Conservation (phyloP, 2,329 filamentous ascomycete genomes). For the Fusarium brachygibbosum region DNA sequence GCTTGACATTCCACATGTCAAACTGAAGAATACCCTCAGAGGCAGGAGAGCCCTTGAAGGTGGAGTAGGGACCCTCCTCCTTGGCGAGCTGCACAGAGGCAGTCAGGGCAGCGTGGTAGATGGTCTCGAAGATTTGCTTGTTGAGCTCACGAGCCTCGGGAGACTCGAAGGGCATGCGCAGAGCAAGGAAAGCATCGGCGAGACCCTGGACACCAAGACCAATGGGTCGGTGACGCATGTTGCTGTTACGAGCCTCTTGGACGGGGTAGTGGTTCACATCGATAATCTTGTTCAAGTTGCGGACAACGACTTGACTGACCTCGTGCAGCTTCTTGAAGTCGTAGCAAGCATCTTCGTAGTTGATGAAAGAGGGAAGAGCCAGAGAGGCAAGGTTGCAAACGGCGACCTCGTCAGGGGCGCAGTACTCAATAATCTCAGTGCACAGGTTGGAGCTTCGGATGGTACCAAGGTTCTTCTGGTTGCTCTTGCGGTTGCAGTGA, state of each 20-base stretch:
- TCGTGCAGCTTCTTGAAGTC: constrained; percentile 98
- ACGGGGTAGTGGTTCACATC: constrained; percentile 99
- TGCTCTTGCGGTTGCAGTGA: constrained; percentile 97
- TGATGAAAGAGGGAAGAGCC: constrained; percentile 90
- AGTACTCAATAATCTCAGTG: constrained; percentile 99
- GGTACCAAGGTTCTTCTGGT: constrained; percentile 99
- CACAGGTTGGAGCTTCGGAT: constrained; percentile 99
- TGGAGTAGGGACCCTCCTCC: constrained; percentile 85
- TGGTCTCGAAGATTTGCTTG: constrained; percentile 99
- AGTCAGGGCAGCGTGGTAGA: constrained; percentile 95
- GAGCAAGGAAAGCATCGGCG: constrained; percentile 96
- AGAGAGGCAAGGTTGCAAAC: constrained; percentile 98
- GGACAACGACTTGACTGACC: constrained; percentile 90
- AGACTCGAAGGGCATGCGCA: constrained; percentile 97
- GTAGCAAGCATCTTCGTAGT: constrained; percentile 85
- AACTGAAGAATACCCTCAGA: constrained; percentile 97
- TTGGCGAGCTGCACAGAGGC: constrained; percentile 89
- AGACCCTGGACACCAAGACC: constrained; percentile 98
- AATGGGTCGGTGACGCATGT: constrained; percentile 96
- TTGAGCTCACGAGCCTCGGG: constrained; percentile 94
- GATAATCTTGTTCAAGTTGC: constrained; percentile 98
- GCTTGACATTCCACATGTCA: constrained; percentile 98
- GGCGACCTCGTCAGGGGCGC: constrained; percentile 95
- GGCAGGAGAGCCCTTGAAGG: constrained; percentile 92
- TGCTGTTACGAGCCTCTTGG: constrained; percentile 91